These are phyloP conservation scores for Mycena kentingensis DNA, from an alignment of 768 basidiomycete genomes.

Conservation along the genomic window DNA sequence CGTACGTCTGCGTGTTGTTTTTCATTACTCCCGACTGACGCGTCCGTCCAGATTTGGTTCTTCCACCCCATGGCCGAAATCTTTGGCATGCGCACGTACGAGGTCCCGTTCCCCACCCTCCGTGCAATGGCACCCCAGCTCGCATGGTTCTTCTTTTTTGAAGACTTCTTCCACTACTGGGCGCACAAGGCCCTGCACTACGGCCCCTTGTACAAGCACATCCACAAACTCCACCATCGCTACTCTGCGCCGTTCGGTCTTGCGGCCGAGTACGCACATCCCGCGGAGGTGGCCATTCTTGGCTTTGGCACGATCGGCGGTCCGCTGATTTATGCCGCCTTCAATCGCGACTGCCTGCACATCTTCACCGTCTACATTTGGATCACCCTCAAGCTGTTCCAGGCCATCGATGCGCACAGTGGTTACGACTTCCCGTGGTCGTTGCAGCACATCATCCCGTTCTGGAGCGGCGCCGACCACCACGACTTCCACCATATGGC, in stretches of 20 bases:
- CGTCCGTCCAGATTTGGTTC: conserved; percentile 67
- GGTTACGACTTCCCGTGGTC: conserved; percentile 99
- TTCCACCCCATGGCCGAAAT: conserved; percentile 89
- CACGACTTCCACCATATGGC: conserved; percentile 99
- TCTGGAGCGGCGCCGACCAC: conserved; percentile 98
- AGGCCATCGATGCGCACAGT: conserved; percentile 95
- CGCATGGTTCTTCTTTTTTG: conserved; percentile 90
- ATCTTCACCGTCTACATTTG: conserved; percentile 92
- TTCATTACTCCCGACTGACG: neutral
- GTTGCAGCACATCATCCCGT: conserved; percentile 85
- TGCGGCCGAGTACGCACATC: conserved; percentile 97
- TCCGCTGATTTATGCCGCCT: conserved; percentile 82
- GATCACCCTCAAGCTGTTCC: conserved; percentile 93
- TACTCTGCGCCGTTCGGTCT: conserved; percentile 97
- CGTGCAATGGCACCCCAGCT: conserved; percentile 74
- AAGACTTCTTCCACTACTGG: conserved; percentile 94
- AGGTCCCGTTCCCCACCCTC: conserved; percentile 86
- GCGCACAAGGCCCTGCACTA: conserved; percentile 91
- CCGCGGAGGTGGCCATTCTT: conserved; percentile 92
- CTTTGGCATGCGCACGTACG: conserved; percentile 89
- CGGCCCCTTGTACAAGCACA: conserved; percentile 82
- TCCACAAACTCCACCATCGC: conserved; percentile 98
- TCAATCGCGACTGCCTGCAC: conserved; percentile 70
- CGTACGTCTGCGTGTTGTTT: conserved; percentile 46
- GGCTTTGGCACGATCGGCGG: conserved; percentile 89